Base-by-base conservation (phyloP, 148 eudicot species). In the Vaccinium corymbosum region DNA sequence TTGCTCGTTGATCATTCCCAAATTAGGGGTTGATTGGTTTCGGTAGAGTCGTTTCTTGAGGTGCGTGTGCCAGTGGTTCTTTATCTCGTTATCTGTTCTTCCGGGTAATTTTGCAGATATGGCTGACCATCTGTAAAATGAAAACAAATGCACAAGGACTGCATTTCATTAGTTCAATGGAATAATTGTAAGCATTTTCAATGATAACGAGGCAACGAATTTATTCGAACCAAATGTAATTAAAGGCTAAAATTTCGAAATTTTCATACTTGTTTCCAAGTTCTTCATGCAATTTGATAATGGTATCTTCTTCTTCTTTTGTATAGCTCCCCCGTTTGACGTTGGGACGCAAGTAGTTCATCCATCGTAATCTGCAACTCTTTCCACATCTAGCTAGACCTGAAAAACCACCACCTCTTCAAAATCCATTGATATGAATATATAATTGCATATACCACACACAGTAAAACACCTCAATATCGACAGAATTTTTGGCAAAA, bases 301-400 rank as follows among this genome's bases (percentile, higher is more conserved):
- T 86, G 74, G 85, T 73, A 66, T 90, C 90, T 12, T 86, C 91
- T 79, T 90, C 91, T 56, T 87, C 85, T 66, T 86, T 81, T 32
- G 84, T 86, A 81, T 84, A 91, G 29, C 84, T 85, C 1, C 92
- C 92, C 3, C 83, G 89, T 80, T 87, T 88, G 14, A 91, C 81
- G 76, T 81, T 85, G 0, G 92, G 93, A 25, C 87, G 88, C 59
- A 91, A 79, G 51, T 91, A 91, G 74, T 91, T 91, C 81, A 51
- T 22, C 62, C 73, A 68, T 68, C 73, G 35, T 8, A 68, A 13
- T 13, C 73, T 68, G 42, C 73, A 68, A 29, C 73, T 55, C 62
- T 78, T 55, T 9, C 90, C 93, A 16, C 92, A 91, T 56, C 92
- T 88, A 29, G 85, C 35, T 10, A 90, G 81, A 25, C 92, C 92